Conservation (phyloP, 805 yeast genomes). For the Dipodascopsis uninucleata region DNA sequence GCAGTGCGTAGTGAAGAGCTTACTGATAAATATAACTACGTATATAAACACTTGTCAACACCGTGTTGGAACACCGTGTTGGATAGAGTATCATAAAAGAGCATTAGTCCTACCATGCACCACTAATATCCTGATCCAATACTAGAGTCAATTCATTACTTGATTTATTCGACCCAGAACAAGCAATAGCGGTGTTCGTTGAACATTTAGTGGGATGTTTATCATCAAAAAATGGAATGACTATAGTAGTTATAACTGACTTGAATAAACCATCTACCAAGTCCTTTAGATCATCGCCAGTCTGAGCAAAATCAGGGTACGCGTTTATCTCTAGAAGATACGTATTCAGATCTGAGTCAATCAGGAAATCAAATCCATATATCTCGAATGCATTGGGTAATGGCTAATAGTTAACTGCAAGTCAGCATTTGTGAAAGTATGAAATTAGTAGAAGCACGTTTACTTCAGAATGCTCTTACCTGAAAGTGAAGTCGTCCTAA, state of each 20-base stretch:
- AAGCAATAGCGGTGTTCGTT: too few relatives aligned
- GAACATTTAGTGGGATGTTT: background rate
- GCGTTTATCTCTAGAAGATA: slow-evolving; percentile 81
- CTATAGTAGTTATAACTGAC: slow-evolving; percentile 13
- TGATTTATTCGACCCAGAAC: too few relatives aligned
- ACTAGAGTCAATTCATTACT: slow-evolving; percentile 4
- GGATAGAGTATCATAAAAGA: too few relatives aligned
- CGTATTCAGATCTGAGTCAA: slow-evolving; percentile 53
- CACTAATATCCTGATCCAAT: slow-evolving; percentile 14
- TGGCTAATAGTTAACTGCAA: slow-evolving; percentile 45
- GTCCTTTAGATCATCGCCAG: slow-evolving; percentile 70
- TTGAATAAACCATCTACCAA: slow-evolving; percentile 43
- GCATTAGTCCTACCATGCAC: slow-evolving; percentile 22
- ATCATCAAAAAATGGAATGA: slow-evolving; percentile 21
- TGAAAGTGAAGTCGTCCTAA: slow-evolving; percentile 83
- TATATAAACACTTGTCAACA: too few relatives aligned
- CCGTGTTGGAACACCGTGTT: too few relatives aligned
- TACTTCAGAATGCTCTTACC: slow-evolving; percentile 11
- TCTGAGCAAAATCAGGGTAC: slow-evolving; percentile 95
- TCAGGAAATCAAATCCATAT: slow-evolving; percentile 84
- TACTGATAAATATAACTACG: too few relatives aligned
- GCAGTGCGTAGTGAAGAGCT: too few relatives aligned
- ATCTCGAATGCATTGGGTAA: slow-evolving; percentile 77
- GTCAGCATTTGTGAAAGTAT: background rate
- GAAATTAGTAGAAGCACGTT: background rate